Evolutionary conservation across 163 green algal species (phyloP).

Genomic region (Scenedesmus sp.): DNA sequence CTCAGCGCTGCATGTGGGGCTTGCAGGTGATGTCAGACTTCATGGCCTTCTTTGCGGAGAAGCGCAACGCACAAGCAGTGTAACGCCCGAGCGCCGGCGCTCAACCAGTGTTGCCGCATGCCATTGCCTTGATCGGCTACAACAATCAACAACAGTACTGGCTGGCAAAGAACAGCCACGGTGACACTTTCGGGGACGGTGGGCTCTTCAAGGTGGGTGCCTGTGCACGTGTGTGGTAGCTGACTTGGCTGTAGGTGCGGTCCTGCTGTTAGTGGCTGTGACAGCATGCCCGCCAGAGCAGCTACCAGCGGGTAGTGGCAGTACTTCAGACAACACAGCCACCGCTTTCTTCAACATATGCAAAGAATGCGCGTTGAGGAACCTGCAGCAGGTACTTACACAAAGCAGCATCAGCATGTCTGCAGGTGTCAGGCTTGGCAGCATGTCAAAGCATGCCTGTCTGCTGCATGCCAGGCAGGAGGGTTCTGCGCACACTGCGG

Average conservation of each 20-base stretch:
- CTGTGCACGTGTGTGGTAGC: background rate
- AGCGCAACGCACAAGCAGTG: background rate
- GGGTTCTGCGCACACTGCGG: too few species aligned
- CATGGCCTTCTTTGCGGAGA: background rate
- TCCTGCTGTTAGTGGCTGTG: background rate
- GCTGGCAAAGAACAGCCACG: background rate
- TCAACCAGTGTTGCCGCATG: background rate
- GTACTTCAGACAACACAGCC: too few species aligned
- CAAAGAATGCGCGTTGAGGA: too few species aligned
- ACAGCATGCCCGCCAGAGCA: background rate
- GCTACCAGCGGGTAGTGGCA: too few species aligned
- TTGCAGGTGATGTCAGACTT: background rate
- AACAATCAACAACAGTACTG: background rate
- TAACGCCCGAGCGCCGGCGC: background rate
- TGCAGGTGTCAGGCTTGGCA: too few species aligned
- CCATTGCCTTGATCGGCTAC: background rate
- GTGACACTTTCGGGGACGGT: background rate
- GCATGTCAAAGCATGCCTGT: too few species aligned
- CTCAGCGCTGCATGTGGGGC: too few species aligned
- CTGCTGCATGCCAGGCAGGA: too few species aligned
- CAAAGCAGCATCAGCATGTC: too few species aligned
- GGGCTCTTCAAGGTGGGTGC: constrained; percentile 15
- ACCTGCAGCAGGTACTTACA: too few species aligned
- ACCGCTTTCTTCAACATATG: too few species aligned
- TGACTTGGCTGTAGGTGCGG: background rate